Base-by-base conservation (phyloP, 768 basidiomycete genomes). In the Naganishia vaughanmartiniae region DNA sequence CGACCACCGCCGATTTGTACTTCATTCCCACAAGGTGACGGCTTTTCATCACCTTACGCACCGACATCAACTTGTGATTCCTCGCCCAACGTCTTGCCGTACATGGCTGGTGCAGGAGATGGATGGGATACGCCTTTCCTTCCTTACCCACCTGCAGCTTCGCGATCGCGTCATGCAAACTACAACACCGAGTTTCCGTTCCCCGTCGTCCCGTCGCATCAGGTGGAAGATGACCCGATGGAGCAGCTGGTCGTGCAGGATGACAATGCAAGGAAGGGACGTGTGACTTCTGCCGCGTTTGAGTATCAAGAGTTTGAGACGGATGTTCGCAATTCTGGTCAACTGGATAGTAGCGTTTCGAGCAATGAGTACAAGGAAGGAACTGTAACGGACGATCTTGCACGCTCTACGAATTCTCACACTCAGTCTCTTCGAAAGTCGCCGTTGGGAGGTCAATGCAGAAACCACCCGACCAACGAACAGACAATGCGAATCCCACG, bases 291-390 rank as follows among this genome's bases (percentile, higher is more conserved):
- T 46, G 58, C 45, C 24, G 68, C 68, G 28, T 69, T 69, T 39
- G 68, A 69, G 21, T 69, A 69, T 54, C 68, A 69, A 28, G 68
- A 57, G n/a, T 69, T 69, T 34, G 68, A 69, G 34, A 69, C 68
- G 26, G 54, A 55, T 24, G 0, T 48, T 31, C 56, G 60, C 9
- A 63, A 63, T 17, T 63, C 60, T 5, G 42, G 9, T 28, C 60
- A 63, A 2, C 36, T 45, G 11, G 42, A 26, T 19, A 42, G 36
- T 19, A 28, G 39, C 19, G 26, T 42, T 30, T 26, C 24, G 19
- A 45, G 36, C 28, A 30, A 42, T 10, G 60, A 63, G 39, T n/a
- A 45, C 39, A 17, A 4, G 7, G 60, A 21, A 1, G n/a, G 42
- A 45, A 28, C 12, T 15, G 60, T 17, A 39, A 30, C 24, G 31